These are phyloP conservation scores for Bipolaris gigantea DNA, from an alignment of 2,329 filamentous ascomycete species.

Conservation along the genomic window DNA sequence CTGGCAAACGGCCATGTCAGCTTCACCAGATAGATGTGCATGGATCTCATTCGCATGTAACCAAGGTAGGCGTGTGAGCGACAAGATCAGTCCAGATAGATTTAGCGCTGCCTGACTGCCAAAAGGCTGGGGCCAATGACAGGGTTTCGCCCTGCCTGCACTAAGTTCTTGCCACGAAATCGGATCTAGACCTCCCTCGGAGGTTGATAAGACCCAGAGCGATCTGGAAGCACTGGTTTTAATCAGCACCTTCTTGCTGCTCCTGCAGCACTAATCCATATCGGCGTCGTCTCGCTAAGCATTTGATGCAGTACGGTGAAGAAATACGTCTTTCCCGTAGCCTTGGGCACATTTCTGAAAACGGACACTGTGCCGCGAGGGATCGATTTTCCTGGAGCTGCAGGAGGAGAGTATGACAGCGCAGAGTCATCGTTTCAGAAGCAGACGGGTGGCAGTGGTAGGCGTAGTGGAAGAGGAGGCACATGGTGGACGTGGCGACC, in stretches of 20 bases:
- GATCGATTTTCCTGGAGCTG: background rate
- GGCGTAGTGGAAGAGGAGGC: constrained; percentile 21
- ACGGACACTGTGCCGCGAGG: constrained; percentile 9
- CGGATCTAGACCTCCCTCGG: background rate
- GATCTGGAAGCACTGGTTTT: background rate
- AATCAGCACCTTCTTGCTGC: background rate
- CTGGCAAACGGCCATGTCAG: background rate
- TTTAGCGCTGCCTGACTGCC: background rate
- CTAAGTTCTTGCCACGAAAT: background rate
- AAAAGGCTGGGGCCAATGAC: background rate
- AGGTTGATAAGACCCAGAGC: background rate
- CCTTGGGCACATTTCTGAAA: constrained; percentile 13
- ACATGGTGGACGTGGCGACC: constrained; percentile 10
- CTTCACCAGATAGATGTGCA: background rate
- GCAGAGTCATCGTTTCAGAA: constrained; percentile 21
- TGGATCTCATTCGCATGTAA: background rate
- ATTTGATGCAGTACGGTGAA: constrained; percentile 23
- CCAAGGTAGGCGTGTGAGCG: background rate
- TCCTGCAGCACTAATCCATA: constrained; percentile 1
- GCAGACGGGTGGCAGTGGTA: constrained; percentile 20
- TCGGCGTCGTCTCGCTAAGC: constrained; percentile 5
- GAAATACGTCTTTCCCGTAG: constrained; percentile 23
- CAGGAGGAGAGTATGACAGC: constrained; percentile 13
- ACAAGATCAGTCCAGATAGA: background rate
- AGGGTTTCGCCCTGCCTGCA: background rate